These are phyloP conservation scores for Cruciata laevipes DNA, from an alignment of 257 asterid genomes.

Conservation along the genomic window DNA sequence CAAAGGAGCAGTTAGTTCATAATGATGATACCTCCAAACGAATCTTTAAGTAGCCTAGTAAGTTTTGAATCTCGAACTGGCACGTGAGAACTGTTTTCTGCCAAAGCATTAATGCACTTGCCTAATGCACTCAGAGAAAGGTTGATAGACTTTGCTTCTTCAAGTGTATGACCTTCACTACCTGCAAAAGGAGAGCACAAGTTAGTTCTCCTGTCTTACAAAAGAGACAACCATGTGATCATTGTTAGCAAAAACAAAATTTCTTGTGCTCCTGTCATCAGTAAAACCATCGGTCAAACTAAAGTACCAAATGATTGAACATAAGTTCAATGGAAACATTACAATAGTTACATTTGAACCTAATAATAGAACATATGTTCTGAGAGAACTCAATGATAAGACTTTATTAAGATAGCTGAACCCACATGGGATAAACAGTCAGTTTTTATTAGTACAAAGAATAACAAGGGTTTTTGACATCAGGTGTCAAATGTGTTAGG, in stretches of 20 bases:
- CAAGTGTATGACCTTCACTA: constrained; percentile 96
- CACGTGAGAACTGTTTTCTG: constrained; percentile 95
- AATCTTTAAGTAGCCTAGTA: constrained; percentile 92
- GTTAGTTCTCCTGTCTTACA: not conserved
- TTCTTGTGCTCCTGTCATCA: not conserved
- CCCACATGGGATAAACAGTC: not conserved
- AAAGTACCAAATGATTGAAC: not conserved
- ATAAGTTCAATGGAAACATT: not conserved
- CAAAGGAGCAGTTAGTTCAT: not conserved
- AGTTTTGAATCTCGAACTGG: constrained; percentile 98
- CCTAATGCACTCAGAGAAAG: constrained; percentile 97
- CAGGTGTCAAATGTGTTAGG: not conserved
- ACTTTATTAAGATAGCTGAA: not conserved
- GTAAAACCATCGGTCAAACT: not conserved
- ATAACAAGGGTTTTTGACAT: not conserved
- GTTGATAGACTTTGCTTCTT: constrained; percentile 98
- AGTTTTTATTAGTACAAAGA: not conserved
- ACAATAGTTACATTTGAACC: not conserved
- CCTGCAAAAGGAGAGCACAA: constrained; percentile 47
- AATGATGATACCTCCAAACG: constrained; percentile 73
- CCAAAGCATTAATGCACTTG: constrained; percentile 98
- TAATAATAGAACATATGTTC: not conserved
- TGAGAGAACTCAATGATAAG: not conserved
- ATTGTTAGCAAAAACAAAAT: too few relatives aligned
- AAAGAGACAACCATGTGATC: not conserved